A percentile compares a stretch with the other conserved stretches of the same genome.
Conservation (phyloP, 23 red algal genomes). For the Agarophyton chilense region DNA sequence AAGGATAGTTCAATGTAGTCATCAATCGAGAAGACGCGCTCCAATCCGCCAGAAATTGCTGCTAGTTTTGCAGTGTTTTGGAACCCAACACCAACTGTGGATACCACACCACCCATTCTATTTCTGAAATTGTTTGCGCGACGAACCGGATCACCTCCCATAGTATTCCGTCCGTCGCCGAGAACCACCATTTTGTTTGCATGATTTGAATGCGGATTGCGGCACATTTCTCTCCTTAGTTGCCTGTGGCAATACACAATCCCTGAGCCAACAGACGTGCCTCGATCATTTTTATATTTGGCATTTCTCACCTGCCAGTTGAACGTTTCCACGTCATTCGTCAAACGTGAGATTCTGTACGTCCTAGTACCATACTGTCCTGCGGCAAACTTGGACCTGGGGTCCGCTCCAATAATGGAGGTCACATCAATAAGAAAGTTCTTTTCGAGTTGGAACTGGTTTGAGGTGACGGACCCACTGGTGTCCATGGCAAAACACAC, state of each 20-base stretch:
- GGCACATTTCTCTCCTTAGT: not conserved
- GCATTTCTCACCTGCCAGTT: not conserved
- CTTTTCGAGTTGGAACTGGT: not conserved
- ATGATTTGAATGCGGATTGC: not conserved
- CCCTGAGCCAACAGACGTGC: not conserved
- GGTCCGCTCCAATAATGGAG: not conserved
- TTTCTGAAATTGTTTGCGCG: not conserved
- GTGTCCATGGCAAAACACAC: constrained; percentile 45
- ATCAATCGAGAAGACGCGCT: not conserved
- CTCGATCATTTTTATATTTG: not conserved
- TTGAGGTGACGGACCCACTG: not conserved
- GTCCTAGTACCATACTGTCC: not conserved
- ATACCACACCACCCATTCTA: not conserved
- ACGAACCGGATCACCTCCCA: constrained; percentile 4
- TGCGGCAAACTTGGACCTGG: constrained; percentile 4
- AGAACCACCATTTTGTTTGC: constrained; percentile 2
- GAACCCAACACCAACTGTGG: not conserved
- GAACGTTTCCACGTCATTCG: constrained; percentile 3
- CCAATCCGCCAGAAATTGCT: not conserved
- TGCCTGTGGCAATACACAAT: not conserved
- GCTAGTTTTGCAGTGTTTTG: not conserved
- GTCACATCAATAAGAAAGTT: constrained; percentile 35
- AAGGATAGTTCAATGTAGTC: not conserved
- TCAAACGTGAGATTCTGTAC: not conserved
- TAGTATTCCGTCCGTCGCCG: not conserved